These are phyloP conservation scores for Saccharomycopsis fermentans DNA, from an alignment of 805 yeast genomes.

Conservation along the genomic window DNA sequence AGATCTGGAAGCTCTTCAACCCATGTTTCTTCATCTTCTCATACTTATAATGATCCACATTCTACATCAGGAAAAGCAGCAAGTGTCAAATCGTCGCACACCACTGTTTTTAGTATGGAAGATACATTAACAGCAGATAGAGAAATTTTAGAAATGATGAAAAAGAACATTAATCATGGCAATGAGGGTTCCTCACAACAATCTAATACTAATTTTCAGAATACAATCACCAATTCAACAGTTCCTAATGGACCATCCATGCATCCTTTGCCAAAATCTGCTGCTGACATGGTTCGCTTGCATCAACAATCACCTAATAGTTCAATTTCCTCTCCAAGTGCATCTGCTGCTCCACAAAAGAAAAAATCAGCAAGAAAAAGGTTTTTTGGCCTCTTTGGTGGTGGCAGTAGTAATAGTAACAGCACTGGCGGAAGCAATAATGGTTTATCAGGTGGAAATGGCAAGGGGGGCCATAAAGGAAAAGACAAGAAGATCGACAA, in stretches of 20 bases:
- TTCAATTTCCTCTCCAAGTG: not conserved
- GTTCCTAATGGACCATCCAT: not conserved
- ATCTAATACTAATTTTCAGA: not conserved
- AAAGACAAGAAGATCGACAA: conserved; percentile 9
- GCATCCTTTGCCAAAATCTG: not conserved
- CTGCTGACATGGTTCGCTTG: not conserved
- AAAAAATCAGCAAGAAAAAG: not conserved
- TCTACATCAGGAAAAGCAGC: not conserved
- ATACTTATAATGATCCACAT: not conserved
- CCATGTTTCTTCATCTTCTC: not conserved
- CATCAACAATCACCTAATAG: not conserved
- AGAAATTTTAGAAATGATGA: not conserved
- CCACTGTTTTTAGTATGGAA: conserved; percentile 12
- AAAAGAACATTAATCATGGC: not conserved
- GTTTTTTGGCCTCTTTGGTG: conserved; percentile 7
- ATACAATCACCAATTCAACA: not conserved
- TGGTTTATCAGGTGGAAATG: not conserved
- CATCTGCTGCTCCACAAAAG: not conserved
- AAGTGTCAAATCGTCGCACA: not conserved
- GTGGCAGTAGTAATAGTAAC: not conserved
- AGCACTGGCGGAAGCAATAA: not conserved
- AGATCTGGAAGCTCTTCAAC: not conserved
- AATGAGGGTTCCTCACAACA: not conserved
- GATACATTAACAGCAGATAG: conserved; percentile 15
- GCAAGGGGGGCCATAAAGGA: not conserved